Evolutionary conservation across 495 filamentous ascomycete genomes (phyloP).

Genomic region (Xylaria acuta): DNA sequence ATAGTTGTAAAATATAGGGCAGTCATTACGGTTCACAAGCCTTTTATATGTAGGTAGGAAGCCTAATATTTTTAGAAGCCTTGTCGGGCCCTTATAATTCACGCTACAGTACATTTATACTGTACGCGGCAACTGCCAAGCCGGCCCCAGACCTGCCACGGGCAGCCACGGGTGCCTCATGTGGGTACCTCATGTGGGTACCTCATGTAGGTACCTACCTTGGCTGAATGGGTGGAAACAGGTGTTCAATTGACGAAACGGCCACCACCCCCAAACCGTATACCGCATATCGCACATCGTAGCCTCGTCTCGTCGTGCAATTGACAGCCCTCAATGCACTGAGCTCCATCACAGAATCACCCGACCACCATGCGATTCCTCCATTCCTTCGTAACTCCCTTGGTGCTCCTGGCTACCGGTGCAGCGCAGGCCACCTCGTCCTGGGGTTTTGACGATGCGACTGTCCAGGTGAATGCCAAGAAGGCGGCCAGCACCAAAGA

Average conservation of each 20-base stretch:
- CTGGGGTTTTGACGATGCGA: slow-evolving; percentile 88
- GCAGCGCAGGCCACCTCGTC: slow-evolving; percentile 68
- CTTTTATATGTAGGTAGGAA: no score
- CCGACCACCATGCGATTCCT: slow-evolving; percentile 56
- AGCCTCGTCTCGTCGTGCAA: slow-evolving; percentile 6
- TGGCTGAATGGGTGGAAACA: slow-evolving; percentile 20
- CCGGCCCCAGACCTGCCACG: not conserved
- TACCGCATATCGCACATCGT: not conserved
- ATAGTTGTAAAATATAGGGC: no score
- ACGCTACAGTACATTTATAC: not conserved
- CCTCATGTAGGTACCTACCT: not conserved
- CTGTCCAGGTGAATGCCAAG: slow-evolving; percentile 73
- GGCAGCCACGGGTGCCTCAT: no score
- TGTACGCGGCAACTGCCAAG: not conserved
- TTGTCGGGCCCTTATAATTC: no score
- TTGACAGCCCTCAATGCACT: slow-evolving; percentile 20
- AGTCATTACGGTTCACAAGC: no score
- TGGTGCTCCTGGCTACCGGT: slow-evolving; percentile 54
- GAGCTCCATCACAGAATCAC: not conserved
- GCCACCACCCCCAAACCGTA: slow-evolving; percentile 4
- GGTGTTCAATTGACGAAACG: slow-evolving; percentile 28
- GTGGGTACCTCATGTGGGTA: slow-evolving; percentile 1
- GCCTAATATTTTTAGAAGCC: no score
- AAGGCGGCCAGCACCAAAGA: slow-evolving; percentile 74
- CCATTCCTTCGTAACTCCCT: slow-evolving; percentile 54